These are phyloP conservation scores for Cytidiella melzeri DNA, from an alignment of 768 basidiomycete species.

Conservation along the genomic window DNA sequence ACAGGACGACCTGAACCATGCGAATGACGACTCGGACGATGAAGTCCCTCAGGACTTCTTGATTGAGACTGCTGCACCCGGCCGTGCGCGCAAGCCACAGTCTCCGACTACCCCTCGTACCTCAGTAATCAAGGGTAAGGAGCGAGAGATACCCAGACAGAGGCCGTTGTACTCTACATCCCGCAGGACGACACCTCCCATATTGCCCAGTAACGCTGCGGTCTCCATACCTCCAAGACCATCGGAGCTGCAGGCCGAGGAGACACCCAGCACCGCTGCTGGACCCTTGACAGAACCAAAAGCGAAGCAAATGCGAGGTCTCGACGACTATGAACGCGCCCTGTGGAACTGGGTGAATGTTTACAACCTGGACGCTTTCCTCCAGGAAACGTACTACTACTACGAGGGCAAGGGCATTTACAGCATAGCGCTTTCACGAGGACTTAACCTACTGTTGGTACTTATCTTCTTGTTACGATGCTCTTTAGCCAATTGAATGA, in stretches of 20 bases:
- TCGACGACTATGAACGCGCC: constrained; percentile 85
- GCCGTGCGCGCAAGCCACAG: constrained; percentile 17
- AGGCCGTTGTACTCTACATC: constrained; percentile 46
- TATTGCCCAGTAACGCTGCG: constrained; percentile 31
- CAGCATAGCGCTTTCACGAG: constrained; percentile 85
- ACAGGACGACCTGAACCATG: constrained; percentile 53
- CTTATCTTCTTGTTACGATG: constrained; percentile 14
- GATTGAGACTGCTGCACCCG: constrained; percentile 62
- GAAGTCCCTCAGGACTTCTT: constrained; percentile 84
- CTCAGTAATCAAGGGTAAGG: constrained; percentile 28
- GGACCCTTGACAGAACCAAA: constrained; percentile 18
- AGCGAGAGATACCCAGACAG: constrained; percentile 31
- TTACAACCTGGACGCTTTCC: constrained; percentile 90
- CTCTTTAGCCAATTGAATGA: constrained; percentile 20
- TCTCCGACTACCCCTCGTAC: constrained; percentile 16
- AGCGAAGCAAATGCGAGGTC: constrained; percentile 52
- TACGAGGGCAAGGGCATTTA: constrained; percentile 97
- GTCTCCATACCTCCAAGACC: constrained; percentile 59
- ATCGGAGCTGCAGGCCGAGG: constrained; percentile 49
- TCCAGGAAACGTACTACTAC: constrained; percentile 93
- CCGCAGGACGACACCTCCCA: constrained; percentile 33
- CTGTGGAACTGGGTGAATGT: constrained; percentile 99
- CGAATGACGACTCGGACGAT: constrained; percentile 66
- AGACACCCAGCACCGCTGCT: constrained; percentile 11
- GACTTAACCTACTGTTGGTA: constrained; percentile 91